phyloP scores from a whole-genome alignment of 345 rosid genomes.

The Hypericum perforatum region DNA sequence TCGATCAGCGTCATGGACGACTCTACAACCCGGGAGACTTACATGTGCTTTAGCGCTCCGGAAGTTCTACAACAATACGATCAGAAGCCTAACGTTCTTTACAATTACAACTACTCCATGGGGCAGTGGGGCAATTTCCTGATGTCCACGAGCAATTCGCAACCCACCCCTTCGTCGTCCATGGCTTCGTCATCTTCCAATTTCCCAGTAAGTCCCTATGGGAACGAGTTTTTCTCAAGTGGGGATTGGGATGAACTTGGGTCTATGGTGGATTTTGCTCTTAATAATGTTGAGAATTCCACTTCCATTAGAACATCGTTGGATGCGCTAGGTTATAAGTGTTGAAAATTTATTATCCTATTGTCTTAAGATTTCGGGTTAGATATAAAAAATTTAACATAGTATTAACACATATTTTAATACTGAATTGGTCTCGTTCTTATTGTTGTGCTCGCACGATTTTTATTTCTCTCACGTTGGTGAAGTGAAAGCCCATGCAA shows the following conservation, averaged over 20 bases:
- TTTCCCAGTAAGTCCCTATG: slow-evolving; percentile 18
- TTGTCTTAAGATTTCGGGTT: no score
- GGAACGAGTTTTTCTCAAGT: slow-evolving; percentile 17
- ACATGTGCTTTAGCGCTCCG: slow-evolving; percentile 39
- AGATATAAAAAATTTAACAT: no score
- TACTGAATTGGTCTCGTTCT: no score
- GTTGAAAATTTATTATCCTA: no score
- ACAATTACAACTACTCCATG: not conserved
- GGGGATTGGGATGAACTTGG: slow-evolving; percentile 74
- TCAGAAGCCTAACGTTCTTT: slow-evolving; percentile 16
- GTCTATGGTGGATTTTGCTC: slow-evolving; percentile 53
- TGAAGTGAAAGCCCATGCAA: no score
- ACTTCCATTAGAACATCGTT: no score
- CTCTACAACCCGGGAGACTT: slow-evolving; percentile 25
- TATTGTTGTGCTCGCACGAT: no score
- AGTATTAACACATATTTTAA: no score
- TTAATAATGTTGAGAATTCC: no score
- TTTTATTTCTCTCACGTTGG: no score
- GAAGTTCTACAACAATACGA: slow-evolving; percentile 12
- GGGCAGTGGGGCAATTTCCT: no score
- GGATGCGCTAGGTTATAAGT: no score
- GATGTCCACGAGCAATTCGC: not conserved
- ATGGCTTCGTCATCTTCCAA: slow-evolving; percentile 27
- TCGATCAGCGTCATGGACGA: not conserved
- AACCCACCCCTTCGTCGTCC: slow-evolving; percentile 8